A percentile compares a stretch with the other conserved stretches of the same genome.
phyloP scores from a whole-genome alignment of 768 basidiomycete species.

The Russula brevipes region DNA sequence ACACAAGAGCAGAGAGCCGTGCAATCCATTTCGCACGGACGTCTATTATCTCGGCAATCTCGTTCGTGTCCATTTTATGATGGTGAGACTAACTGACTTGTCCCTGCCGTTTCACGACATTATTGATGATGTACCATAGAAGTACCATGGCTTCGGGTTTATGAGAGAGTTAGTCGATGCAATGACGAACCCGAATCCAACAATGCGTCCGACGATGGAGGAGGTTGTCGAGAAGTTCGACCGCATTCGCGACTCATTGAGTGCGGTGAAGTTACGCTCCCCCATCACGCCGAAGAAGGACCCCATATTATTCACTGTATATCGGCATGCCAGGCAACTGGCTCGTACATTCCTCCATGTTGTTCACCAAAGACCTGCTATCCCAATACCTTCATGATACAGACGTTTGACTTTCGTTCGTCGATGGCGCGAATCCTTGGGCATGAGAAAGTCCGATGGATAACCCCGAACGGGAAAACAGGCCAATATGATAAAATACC shows the following conservation, averaged over 20 bases:
- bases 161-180: slow-evolving; percentile 25
- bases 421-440: no score
- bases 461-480: no score
- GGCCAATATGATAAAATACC: no score
- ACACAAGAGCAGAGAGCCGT: slow-evolving; percentile 7
- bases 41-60: slow-evolving; percentile 29
- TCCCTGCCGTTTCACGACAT: not conserved
- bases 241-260: slow-evolving; percentile 6
- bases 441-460: no score
- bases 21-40: slow-evolving; percentile 28
- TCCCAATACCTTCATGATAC: slow-evolving; percentile 2
- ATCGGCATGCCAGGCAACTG: slow-evolving; percentile 3
- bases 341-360: not conserved
- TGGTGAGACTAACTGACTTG: not conserved
- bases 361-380: slow-evolving; percentile 1
- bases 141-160: slow-evolving; percentile 21
- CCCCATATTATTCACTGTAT: slow-evolving; percentile 1
- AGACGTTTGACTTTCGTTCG: not conserved
- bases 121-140: slow-evolving; percentile 12
- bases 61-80: slow-evolving; percentile 22
- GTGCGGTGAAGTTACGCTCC: slow-evolving; percentile 7
- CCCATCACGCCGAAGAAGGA: slow-evolving; percentile 8
- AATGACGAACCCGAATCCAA: slow-evolving; percentile 35
- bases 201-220: slow-evolving; percentile 32
- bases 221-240: slow-evolving; percentile 9